Evolutionary conservation across 202 grass and related monocot genomes (phyloP).

Genomic region (Bolboschoenoplectus hybrid): DNA sequence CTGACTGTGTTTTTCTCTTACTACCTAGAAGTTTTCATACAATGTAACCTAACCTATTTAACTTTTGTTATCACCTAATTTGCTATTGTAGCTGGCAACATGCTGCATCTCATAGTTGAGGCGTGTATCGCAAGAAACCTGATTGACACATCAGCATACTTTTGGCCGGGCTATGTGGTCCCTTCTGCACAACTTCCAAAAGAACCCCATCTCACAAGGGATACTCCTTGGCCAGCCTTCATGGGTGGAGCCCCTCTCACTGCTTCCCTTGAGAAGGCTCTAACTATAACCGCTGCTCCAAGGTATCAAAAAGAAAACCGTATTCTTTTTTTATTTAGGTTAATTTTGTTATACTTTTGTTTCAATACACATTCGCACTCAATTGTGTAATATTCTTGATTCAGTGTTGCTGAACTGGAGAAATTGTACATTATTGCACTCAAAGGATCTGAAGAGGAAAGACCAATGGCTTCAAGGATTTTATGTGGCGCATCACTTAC

Average conservation of each 20-base stretch:
- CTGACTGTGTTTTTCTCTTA: not conserved
- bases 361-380: constrained; percentile 17
- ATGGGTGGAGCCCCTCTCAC: constrained; percentile 65
- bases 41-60: constrained; percentile 33
- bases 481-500: constrained; percentile 78
- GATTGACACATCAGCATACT: constrained; percentile 83
- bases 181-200: constrained; percentile 45
- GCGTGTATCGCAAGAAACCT: constrained; percentile 83
- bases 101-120: constrained; percentile 88
- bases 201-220: constrained; percentile 41
- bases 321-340: constrained; percentile 8
- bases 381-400: constrained; percentile 39
- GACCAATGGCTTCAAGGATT: constrained; percentile 65
- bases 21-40: not conserved
- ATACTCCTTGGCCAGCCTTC: constrained; percentile 70
- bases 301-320: constrained; percentile 50
- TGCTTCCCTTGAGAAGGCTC: constrained; percentile 58
- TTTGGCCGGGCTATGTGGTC: constrained; percentile 75
- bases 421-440: constrained; percentile 67
- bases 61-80: constrained; percentile 36
- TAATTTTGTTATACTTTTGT: constrained; percentile 23
- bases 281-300: constrained; percentile 73
- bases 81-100: constrained; percentile 65
- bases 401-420: constrained; percentile 70
- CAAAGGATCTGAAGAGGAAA: constrained; percentile 76